Base-by-base conservation (phyloP, 768 basidiomycete species). In the Termitomyces sp. region DNA sequence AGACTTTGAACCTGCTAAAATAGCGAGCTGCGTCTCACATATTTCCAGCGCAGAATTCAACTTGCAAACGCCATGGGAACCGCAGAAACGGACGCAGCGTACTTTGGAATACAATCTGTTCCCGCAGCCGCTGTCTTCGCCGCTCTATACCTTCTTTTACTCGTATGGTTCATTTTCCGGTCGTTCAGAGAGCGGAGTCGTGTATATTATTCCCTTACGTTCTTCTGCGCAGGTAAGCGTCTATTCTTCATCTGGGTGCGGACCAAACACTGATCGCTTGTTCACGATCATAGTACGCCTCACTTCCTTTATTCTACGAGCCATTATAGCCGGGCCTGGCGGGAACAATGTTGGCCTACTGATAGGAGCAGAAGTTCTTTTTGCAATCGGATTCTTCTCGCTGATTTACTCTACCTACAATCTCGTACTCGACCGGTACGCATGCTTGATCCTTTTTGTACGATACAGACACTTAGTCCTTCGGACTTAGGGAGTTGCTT, bases 351-450 rank as follows among this genome's bases (percentile, higher is more conserved):
- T 67, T 16, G 56, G 42, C 28, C 56, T 74, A 18, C 18, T 71
- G 13, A 67, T 73, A 49, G 70, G 62, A 12, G 62, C 66, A 26
- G 36, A 68, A 47, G 60, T 72, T 18, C 62, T 74, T 20, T 72
- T 69, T 49, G 62, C 62, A 4, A 61, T 72, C 22, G 73, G 74
- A 15, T 75, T 73, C 62, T 69, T 71, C 52, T 65, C 67, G 12
- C 57, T 75, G 1, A 55, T 75, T 1, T 71, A 69, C 52, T 72
- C 71, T 8, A 68, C 72, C 0, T 73, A 70, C 57, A 65, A 60
- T 10, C 68, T 75, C 4, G 68, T 70, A 16, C 62, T 74, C 8
- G 72, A 75, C 55, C 69, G 72, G 73, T 69, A 42, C 20, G 62
- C 54, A 20, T 26, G 20, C 16, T 22, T 8, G 26, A 50, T 33